phyloP scores from a whole-genome alignment of 2,329 filamentous ascomycete species.

The Paraphoma chrysanthemicola region DNA sequence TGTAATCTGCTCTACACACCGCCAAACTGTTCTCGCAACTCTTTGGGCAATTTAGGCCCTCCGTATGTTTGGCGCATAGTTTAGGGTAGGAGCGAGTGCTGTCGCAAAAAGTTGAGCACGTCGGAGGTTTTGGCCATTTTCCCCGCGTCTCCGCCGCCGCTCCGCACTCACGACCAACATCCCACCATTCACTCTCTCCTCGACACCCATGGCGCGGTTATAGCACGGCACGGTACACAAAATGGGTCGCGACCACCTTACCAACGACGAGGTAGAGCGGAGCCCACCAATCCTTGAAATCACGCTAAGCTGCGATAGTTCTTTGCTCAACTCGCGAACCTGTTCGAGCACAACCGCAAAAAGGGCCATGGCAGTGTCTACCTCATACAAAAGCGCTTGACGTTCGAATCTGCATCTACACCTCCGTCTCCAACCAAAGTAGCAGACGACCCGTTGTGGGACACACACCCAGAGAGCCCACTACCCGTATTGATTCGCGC shows the following conservation, averaged over 20 bases:
- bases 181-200: slow-evolving; percentile 24
- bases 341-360: slow-evolving; percentile 71
- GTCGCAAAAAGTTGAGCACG: slow-evolving; percentile 38
- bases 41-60: slow-evolving; percentile 55
- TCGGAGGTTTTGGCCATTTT: slow-evolving; percentile 32
- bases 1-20: slow-evolving; percentile 19
- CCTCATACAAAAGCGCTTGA: slow-evolving; percentile 75
- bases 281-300: slow-evolving; percentile 2
- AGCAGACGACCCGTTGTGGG: slow-evolving; percentile 63
- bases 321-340: slow-evolving; percentile 71
- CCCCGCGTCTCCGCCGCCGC: slow-evolving; percentile 28
- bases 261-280: slow-evolving; percentile 65
- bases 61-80: slow-evolving; percentile 48
- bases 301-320: slow-evolving; percentile 61
- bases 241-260: slow-evolving; percentile 62
- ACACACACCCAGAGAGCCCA: slow-evolving; percentile 65
- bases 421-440: slow-evolving; percentile 46
- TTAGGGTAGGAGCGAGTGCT: slow-evolving; percentile 15
- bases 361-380: slow-evolving; percentile 77
- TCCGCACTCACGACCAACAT: slow-evolving; percentile 24
- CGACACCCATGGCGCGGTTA: slow-evolving; percentile 27
- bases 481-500: slow-evolving; percentile 82
- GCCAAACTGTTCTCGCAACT: slow-evolving; percentile 54
- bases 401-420: slow-evolving; percentile 51
- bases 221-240: slow-evolving; percentile 29